Conservation (phyloP, 2,329 filamentous ascomycete genomes). For the Ophiostoma ips region DNA sequence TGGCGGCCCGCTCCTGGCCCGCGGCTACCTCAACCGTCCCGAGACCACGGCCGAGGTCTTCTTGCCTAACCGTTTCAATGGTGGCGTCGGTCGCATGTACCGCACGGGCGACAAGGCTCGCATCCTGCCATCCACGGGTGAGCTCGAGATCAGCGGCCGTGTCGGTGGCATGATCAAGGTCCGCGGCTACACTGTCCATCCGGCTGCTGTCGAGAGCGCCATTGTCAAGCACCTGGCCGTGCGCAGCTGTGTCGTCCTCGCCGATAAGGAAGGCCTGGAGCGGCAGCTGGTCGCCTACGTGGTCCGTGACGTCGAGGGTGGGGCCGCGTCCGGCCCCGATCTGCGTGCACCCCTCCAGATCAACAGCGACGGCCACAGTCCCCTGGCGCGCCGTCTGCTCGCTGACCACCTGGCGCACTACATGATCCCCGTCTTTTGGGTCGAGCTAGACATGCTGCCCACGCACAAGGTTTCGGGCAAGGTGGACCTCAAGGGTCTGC, state of each 20-base stretch:
- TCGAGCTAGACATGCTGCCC: conserved; percentile 55
- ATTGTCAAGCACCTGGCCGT: conserved; percentile 58
- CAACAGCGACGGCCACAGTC: conserved; percentile 58
- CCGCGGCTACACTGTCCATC: conserved; percentile 64
- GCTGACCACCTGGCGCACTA: conserved; percentile 60
- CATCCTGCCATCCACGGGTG: conserved; percentile 49
- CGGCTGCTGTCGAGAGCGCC: conserved; percentile 60
- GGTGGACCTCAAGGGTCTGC: conserved; percentile 57
- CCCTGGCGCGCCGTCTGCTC: conserved; percentile 50
- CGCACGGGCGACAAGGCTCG: conserved; percentile 59
- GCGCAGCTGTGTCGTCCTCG: conserved; percentile 54
- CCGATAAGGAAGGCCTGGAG: conserved; percentile 64
- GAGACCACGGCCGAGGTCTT: conserved; percentile 66
- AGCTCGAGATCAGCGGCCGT: conserved; percentile 62
- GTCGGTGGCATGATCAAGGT: conserved; percentile 73
- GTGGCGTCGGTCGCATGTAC: conserved; percentile 50
- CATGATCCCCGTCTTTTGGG: conserved; percentile 71
- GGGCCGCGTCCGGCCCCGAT: neutral
- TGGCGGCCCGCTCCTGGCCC: conserved; percentile 57
- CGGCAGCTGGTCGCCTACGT: conserved; percentile 65
- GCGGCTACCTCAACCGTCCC: conserved; percentile 67
- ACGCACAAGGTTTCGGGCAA: conserved; percentile 71
- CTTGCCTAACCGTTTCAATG: conserved; percentile 47
- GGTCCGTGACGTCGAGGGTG: conserved; percentile 48
- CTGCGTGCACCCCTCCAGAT: conserved; percentile 40